Conservation (phyloP, 176 grass and related monocot species). For the Secale cereale region DNA sequence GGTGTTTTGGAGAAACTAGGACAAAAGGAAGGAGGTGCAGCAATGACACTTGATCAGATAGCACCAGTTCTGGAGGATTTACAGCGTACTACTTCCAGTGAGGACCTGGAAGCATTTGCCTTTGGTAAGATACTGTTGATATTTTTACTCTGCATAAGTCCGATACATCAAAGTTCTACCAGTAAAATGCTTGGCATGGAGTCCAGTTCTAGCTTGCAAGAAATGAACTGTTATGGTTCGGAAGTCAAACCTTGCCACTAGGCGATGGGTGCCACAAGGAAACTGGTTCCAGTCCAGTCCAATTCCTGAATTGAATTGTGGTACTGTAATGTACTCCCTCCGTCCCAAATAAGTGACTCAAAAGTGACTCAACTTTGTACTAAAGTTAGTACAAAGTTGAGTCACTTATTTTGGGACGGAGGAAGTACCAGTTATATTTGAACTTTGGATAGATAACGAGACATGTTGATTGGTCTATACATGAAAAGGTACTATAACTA, state of each 20-base stretch:
- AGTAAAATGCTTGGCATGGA: not conserved
- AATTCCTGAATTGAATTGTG: not conserved
- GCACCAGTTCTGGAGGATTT: slow-evolving; percentile 63
- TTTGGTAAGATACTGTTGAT: slow-evolving; percentile 50
- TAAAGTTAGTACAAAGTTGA: too few species aligned
- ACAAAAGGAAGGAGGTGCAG: slow-evolving; percentile 66
- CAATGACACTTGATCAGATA: slow-evolving; percentile 85
- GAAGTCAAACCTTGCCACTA: not conserved
- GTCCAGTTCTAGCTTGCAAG: too few species aligned
- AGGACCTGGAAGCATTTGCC: slow-evolving; percentile 35
- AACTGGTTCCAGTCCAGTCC: not conserved
- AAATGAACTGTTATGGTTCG: slow-evolving; percentile 1
- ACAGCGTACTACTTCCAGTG: slow-evolving; percentile 39
- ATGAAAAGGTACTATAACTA: slow-evolving; percentile 3
- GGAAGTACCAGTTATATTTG: slow-evolving; percentile 10
- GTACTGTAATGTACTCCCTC: slow-evolving; percentile 12
- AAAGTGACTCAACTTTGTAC: too few species aligned
- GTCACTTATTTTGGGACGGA: too few species aligned
- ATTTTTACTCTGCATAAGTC: not conserved
- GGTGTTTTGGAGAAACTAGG: slow-evolving; percentile 63
- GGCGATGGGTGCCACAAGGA: not conserved
- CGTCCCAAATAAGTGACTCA: too few species aligned
- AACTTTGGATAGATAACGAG: not conserved
- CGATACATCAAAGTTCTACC: not conserved
- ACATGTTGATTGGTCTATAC: not conserved